Evolutionary conservation across 495 filamentous ascomycete genomes (phyloP).

Genomic region (Hypomontagnella submonticulosa): DNA sequence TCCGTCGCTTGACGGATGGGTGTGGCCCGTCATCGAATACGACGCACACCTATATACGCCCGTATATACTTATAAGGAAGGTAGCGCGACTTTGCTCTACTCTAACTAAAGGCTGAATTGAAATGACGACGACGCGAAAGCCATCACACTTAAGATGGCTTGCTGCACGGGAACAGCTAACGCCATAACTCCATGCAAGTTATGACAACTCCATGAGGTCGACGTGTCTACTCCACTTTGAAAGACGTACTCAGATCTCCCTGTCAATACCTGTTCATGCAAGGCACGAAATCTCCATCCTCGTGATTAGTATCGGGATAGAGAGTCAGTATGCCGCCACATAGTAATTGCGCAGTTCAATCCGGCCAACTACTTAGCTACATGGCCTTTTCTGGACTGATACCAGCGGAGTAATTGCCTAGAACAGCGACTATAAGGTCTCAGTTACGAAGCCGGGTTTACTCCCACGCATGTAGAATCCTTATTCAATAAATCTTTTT

Average conservation of each 20-base stretch:
- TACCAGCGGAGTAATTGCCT: constrained; percentile 11
- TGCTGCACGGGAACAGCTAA: neutral
- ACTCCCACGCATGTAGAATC: constrained; percentile 17
- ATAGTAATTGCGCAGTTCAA: neutral
- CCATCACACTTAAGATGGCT: constrained; percentile 12
- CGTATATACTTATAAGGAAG: neutral
- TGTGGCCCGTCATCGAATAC: constrained; percentile 28
- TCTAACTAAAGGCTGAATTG: constrained; percentile 8
- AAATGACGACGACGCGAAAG: constrained; percentile 9
- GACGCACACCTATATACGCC: constrained; percentile 23
- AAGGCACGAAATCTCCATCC: neutral
- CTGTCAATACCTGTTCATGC: neutral
- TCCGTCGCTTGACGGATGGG: constrained; percentile 40
- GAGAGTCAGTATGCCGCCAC: neutral
- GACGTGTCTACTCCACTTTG: constrained; percentile 5
- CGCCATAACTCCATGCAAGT: neutral
- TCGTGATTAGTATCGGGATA: neutral
- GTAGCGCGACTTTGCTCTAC: constrained; percentile 2
- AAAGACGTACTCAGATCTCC: neutral
- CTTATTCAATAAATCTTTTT: constrained; percentile 12
- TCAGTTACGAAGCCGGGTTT: constrained; percentile 7
- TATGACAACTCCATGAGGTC: neutral
- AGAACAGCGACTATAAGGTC: constrained; percentile 11
- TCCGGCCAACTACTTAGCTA: neutral
- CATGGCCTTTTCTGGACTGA: neutral